phyloP scores from a whole-genome alignment of 768 basidiomycete genomes.

The Hebeloma cylindrosporum region DNA sequence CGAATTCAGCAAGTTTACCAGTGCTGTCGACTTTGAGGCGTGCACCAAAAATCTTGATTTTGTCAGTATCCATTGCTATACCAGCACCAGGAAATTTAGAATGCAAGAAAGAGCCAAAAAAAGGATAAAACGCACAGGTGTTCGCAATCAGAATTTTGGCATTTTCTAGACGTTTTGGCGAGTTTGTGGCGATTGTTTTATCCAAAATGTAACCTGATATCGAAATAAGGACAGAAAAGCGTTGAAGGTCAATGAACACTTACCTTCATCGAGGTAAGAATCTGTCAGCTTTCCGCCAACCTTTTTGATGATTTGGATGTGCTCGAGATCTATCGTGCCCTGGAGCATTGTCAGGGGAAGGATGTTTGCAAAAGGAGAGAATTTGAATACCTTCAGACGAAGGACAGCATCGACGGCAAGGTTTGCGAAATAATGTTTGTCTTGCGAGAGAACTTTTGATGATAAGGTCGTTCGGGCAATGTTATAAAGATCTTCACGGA shows the following conservation, averaged over 20 bases:
- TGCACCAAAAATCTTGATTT: slow-evolving; percentile 99
- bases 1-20: slow-evolving; percentile 95
- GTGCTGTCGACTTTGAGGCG: slow-evolving; percentile 94
- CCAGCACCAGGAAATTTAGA: slow-evolving; percentile 3
- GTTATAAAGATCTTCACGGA: slow-evolving; percentile 91
- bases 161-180: slow-evolving; percentile 92
- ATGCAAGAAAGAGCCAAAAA: background rate
- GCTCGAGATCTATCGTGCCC: slow-evolving; percentile 96
- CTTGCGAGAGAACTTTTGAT: slow-evolving; percentile 94
- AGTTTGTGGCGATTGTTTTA: slow-evolving; percentile 92
- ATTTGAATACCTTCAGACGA: slow-evolving; percentile 65
- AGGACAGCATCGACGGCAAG: slow-evolving; percentile 97
- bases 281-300: slow-evolving; percentile 98
- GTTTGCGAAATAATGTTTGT: slow-evolving; percentile 98
- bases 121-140: slow-evolving; percentile 65
- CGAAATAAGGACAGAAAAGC: slow-evolving; percentile 1
- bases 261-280: slow-evolving; percentile 96
- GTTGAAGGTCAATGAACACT: slow-evolving; percentile 8
- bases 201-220: slow-evolving; percentile 90
- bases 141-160: slow-evolving; percentile 97
- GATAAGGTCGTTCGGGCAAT: slow-evolving; percentile 95
- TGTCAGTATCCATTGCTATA: slow-evolving; percentile 98
- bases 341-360: slow-evolving; percentile 30
- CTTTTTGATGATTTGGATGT: slow-evolving; percentile 99
- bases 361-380: background rate